phyloP scores from a whole-genome alignment of 108 stramenopile species.

The Thalassiosira profunda region DNA sequence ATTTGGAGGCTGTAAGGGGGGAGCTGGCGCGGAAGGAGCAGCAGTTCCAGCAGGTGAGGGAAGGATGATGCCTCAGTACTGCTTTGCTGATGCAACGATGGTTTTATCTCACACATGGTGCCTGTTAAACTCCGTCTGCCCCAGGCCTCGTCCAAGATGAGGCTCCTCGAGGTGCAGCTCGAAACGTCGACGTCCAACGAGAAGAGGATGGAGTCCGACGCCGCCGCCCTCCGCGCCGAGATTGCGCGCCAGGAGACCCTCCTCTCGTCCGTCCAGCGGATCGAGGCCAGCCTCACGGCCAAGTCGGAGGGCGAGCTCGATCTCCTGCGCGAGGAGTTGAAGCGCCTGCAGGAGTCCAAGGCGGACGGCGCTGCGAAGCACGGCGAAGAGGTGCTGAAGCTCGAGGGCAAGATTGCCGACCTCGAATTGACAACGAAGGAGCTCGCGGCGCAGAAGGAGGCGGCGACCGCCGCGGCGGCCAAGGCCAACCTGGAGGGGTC shows the following conservation, averaged over 20 bases:
- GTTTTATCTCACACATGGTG: background rate
- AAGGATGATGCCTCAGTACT: background rate
- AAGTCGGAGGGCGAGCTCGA: slow-evolving; percentile 65
- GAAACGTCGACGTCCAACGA: slow-evolving; percentile 73
- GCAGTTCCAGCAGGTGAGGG: slow-evolving; percentile 50
- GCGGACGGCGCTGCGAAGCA: slow-evolving; percentile 47
- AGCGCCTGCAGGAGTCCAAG: slow-evolving; percentile 36
- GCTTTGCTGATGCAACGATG: background rate
- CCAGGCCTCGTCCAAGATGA: slow-evolving; percentile 54
- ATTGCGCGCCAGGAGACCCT: slow-evolving; percentile 73
- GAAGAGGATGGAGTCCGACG: slow-evolving; percentile 58
- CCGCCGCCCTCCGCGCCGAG: slow-evolving; percentile 67
- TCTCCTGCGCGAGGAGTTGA: slow-evolving; percentile 53
- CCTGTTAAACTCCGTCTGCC: too few species aligned
- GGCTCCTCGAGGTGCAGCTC: slow-evolving; percentile 63
- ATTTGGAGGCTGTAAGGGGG: slow-evolving; percentile 56
- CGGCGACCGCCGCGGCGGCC: slow-evolving; percentile 22
- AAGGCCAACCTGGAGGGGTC: slow-evolving; percentile 50
- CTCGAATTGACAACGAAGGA: slow-evolving; percentile 46
- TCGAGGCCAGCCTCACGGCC: slow-evolving; percentile 77
- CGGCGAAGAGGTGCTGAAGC: slow-evolving; percentile 40
- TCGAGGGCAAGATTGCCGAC: slow-evolving; percentile 57
- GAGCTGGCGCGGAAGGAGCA: slow-evolving; percentile 55
- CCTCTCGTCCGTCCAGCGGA: slow-evolving; percentile 74
- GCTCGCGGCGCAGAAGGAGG: slow-evolving; percentile 54